phyloP scores from a whole-genome alignment of 1,284 basidiomycete genomes.

The Chondrostereum purpureum region DNA sequence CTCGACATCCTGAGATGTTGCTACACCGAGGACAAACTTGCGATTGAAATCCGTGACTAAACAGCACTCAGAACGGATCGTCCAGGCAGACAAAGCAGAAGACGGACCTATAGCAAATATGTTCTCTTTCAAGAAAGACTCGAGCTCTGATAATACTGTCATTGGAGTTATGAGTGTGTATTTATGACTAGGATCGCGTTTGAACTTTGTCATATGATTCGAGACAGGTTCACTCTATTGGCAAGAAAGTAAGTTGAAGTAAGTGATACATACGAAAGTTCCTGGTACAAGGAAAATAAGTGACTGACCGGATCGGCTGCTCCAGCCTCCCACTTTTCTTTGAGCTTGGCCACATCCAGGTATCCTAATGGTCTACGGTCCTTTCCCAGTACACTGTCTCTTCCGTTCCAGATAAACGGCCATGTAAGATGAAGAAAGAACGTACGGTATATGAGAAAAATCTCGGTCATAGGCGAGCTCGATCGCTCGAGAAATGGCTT shows the following conservation, averaged over 20 bases:
- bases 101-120: conserved; percentile 70
- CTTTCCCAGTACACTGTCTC: conserved; percentile 63
- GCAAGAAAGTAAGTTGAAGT: conserved; percentile 5
- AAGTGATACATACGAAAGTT: conserved; percentile 1
- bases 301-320: conserved; percentile 66
- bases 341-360: conserved; percentile 69
- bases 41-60: conserved; percentile 78
- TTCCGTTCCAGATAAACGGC: not conserved
- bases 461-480: conserved; percentile 86
- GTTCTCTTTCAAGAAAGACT: conserved; percentile 63
- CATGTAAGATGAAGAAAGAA: conserved; percentile 1
- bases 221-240: conserved; percentile 56
- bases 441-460: conserved; percentile 84
- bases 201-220: conserved; percentile 73
- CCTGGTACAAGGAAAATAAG: no score
- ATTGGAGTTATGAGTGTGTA: conserved; percentile 80
- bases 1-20: conserved; percentile 75
- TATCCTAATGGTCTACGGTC: conserved; percentile 76
- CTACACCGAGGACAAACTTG: conserved; percentile 83
- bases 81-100: conserved; percentile 3
- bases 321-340: conserved; percentile 71
- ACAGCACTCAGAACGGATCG: no score
- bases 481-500: conserved; percentile 68
- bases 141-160: conserved; percentile 70
- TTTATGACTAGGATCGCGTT: conserved; percentile 53